phyloP scores from a whole-genome alignment of 2,329 filamentous ascomycete genomes.

The Camillea tinctor region DNA sequence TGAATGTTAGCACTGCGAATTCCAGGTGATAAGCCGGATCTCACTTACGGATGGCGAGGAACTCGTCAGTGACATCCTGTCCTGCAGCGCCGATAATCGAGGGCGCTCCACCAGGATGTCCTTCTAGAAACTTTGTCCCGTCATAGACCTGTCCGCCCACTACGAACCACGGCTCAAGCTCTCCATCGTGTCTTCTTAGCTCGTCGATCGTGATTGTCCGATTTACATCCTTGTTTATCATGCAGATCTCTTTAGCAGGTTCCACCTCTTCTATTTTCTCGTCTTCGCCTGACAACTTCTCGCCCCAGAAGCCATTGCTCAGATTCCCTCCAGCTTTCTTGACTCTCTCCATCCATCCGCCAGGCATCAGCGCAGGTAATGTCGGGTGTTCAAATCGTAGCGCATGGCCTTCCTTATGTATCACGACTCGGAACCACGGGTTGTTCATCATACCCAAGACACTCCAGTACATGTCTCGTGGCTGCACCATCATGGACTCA shows the following conservation, averaged over 20 bases:
- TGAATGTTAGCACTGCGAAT: slow-evolving; percentile 4
- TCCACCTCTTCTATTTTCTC: slow-evolving; percentile 45
- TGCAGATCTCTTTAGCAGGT: slow-evolving; percentile 64
- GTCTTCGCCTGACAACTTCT: slow-evolving; percentile 57
- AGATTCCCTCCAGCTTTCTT: slow-evolving; percentile 81
- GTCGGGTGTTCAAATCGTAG: slow-evolving; percentile 87
- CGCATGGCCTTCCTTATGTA: slow-evolving; percentile 63
- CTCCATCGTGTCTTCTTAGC: slow-evolving; percentile 64
- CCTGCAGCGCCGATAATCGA: slow-evolving; percentile 83
- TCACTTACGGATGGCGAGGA: slow-evolving; percentile 81
- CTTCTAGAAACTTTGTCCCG: slow-evolving; percentile 75
- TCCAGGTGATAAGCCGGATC: slow-evolving; percentile 24
- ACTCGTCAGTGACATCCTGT: slow-evolving; percentile 81
- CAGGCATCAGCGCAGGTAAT: slow-evolving; percentile 71
- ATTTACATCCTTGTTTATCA: slow-evolving; percentile 69
- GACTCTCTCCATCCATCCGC: slow-evolving; percentile 91
- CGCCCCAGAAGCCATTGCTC: slow-evolving; percentile 81
- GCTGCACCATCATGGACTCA: slow-evolving; percentile 81
- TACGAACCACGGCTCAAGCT: slow-evolving; percentile 78
- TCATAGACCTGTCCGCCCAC: slow-evolving; percentile 88
- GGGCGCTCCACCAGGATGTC: slow-evolving; percentile 81
- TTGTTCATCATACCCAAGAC: slow-evolving; percentile 99
- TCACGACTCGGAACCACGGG: slow-evolving; percentile 82
- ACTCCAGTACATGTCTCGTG: slow-evolving; percentile 94
- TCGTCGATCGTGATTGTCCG: slow-evolving; percentile 68